These are phyloP conservation scores for Xylaria sp. DNA, from an alignment of 2,329 filamentous ascomycete species.

Conservation along the genomic window DNA sequence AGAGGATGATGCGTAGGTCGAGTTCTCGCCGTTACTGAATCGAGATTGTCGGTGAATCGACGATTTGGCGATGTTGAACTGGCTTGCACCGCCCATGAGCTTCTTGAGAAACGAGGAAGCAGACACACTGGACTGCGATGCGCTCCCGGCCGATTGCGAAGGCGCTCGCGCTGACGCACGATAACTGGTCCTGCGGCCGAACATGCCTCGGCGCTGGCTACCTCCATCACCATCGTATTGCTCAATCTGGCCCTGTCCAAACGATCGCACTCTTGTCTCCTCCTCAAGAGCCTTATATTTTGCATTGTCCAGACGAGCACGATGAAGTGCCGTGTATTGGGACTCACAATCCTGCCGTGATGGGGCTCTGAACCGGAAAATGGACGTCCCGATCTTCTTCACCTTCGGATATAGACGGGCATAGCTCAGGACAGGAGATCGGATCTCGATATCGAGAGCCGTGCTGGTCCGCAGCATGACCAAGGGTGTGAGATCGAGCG, in stretches of 20 bases:
- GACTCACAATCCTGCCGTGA: conserved; percentile 71
- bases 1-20: conserved; percentile 57
- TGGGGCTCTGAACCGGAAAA: conserved; percentile 85
- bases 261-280: conserved; percentile 66
- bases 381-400: conserved; percentile 57
- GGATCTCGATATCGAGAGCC: conserved; percentile 87
- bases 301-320: conserved; percentile 84
- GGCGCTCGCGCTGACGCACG: conserved; percentile 57
- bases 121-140: conserved; percentile 56
- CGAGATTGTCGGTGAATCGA: conserved; percentile 60
- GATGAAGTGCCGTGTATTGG: conserved; percentile 82
- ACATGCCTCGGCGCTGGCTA: conserved; percentile 50
- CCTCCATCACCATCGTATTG: conserved; percentile 45
- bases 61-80: conserved; percentile 79
- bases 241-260: conserved; percentile 50
- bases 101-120: conserved; percentile 72
- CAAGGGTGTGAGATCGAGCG: conserved; percentile 82
- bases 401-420: conserved; percentile 58
- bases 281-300: conserved; percentile 70
- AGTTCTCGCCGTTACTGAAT: conserved; percentile 49
- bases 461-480: conserved; percentile 88
- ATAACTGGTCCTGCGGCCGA: conserved; percentile 61
- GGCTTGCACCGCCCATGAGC: conserved; percentile 64
- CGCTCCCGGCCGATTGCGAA: conserved; percentile 65
- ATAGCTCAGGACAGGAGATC: conserved; percentile 69